Evolutionary conservation across 2,329 filamentous ascomycete species (phyloP), one percentile per base, ranked within the genome.

Genomic region (Colletotrichum lupini): DNA sequence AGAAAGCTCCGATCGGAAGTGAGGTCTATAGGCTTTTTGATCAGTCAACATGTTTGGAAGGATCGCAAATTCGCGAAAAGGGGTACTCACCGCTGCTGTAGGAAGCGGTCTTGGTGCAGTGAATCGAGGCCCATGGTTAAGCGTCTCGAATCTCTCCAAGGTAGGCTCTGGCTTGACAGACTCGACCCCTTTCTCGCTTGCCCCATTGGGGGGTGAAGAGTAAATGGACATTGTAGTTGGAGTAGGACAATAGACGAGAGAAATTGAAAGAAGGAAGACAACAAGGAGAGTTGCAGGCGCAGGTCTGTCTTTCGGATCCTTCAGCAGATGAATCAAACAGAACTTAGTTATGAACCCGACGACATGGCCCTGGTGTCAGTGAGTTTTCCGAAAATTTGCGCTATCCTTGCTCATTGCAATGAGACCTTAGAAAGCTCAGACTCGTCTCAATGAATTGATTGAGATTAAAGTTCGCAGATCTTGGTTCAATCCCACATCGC

Each of bases 1-100:
- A 84, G 74, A 90, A 90, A 3, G 85, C 87, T 1, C 87, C 87
- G 37, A 89, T 85, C 0, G 85, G 85, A 1, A 89, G 78, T 0
- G 86, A 85, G 11, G 86, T 87, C 83, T 85, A 22, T 9, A 5
- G 19, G 12, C 3, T 5, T 19, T 52, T 68, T 37, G 63, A 55
- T 65, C n/a, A 63, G 24, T 24, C 19, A 49, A 3, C 8, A 1
- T 7, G 22, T 2, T 12, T 12, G 8, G 7, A 35, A 16, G 6
- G 7, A 53, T 11, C 26, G 11, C 24, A 19, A 5, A 5, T 19
- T 8, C 5, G 32, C 3, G 2, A 5, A 7, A 5, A 7, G 19
- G n/a, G 8, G 19, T 22, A 68, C 72, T 61, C 12, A 74, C 72
- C 4, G 72, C 64, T 11, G 68, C 58, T 14, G 63, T 46, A 8